These are phyloP conservation scores for Solanum pimpinellifolium DNA, from an alignment of 257 asterid genomes.

Conservation along the genomic window DNA sequence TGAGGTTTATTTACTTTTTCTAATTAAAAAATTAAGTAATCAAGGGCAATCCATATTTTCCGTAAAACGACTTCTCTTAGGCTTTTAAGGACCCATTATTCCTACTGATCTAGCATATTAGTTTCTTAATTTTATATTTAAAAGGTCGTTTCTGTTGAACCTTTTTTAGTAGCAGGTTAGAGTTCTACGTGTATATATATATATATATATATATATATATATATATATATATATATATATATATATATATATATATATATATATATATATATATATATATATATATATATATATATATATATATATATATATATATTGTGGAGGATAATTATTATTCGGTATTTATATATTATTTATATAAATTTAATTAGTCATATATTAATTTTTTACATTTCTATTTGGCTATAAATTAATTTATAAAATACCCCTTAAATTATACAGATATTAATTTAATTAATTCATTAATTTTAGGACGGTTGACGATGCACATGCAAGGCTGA, in stretches of 20 bases:
- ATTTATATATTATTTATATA: too few relatives aligned
- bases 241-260: too few relatives aligned
- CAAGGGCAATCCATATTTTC: not conserved
- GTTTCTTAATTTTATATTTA: not conserved
- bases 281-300: too few relatives aligned
- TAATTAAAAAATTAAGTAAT: not conserved
- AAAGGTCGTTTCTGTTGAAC: too few relatives aligned
- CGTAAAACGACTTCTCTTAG: slow-evolving; percentile 22
- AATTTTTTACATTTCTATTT: too few relatives aligned
- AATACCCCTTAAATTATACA: not conserved
- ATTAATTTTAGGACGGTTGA: not conserved
- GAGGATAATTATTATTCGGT: too few relatives aligned
- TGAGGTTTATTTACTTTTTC: not conserved
- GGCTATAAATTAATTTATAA: not conserved
- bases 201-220: too few relatives aligned
- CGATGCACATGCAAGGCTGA: slow-evolving; percentile 49
- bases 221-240: too few relatives aligned
- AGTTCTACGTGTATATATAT: not conserved
- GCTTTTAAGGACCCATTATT: slow-evolving; percentile 29
- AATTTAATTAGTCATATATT: too few relatives aligned
- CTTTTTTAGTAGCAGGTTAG: not conserved
- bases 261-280: too few relatives aligned
- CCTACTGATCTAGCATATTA: slow-evolving; percentile 10
- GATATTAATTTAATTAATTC: not conserved
- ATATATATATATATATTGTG: too few relatives aligned